Conservation (phyloP, 202 grass and related monocot genomes). For the Zizania palustris region DNA sequence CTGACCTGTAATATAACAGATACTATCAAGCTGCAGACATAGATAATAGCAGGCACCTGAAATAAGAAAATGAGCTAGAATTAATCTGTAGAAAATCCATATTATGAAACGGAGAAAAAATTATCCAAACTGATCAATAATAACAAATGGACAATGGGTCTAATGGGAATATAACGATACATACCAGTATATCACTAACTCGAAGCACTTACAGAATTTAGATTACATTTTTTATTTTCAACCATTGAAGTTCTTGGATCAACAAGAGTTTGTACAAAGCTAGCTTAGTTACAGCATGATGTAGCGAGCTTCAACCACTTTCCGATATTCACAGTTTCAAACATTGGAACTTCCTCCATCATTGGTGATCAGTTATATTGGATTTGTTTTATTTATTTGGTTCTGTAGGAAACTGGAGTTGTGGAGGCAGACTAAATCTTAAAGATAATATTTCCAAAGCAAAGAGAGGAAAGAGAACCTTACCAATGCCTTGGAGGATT, state of each 20-base stretch:
- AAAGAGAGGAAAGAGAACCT: conserved; percentile 6
- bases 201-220: conserved; percentile 34
- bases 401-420: background rate
- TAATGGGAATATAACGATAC: background rate
- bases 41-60: conserved; percentile 97
- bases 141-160: background rate
- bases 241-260: conserved; percentile 18
- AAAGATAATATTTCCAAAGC: background rate
- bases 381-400: conserved; percentile 11
- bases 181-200: background rate
- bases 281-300: conserved; percentile 7
- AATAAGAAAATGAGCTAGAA: conserved; percentile 37
- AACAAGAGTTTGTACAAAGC: conserved; percentile 16
- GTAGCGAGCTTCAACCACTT: background rate
- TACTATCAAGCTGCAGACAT: conserved; percentile 85
- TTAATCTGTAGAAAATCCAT: conserved; percentile 29
- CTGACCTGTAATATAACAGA: conserved; percentile 85
- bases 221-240: conserved; percentile 20
- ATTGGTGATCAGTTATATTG: background rate
- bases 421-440: background rate
- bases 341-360: background rate
- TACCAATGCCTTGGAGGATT: conserved; percentile 87
- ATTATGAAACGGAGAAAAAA: background rate
- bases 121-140: conserved; percentile 9
- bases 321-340: conserved; percentile 32